A percentile compares a stretch with the other conserved stretches of the same genome.
Conservation (phyloP, 768 basidiomycete genomes). For the Phlegmacium glaucopus region DNA sequence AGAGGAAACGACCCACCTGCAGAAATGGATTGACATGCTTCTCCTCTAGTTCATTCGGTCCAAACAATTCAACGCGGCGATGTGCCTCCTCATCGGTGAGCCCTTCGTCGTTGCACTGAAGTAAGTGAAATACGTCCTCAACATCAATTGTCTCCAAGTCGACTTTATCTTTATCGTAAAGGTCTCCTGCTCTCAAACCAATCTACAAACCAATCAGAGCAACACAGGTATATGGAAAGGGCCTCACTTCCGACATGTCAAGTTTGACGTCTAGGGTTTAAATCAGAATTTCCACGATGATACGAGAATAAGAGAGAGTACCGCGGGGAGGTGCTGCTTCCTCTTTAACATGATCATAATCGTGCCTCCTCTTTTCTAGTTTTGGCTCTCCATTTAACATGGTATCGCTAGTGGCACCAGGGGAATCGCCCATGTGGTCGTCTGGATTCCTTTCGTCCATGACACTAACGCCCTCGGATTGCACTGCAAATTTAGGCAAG, state of each 20-base stretch:
- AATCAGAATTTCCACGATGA: constrained; percentile 14
- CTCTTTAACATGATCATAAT: constrained; percentile 82
- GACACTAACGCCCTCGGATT: no score
- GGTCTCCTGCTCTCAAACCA: constrained; percentile 85
- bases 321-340: constrained; percentile 62
- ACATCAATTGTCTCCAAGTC: constrained; percentile 96
- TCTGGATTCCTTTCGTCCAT: no score
- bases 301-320: constrained; percentile 26
- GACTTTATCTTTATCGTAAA: constrained; percentile 99
- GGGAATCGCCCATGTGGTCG: no score
- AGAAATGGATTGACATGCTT: constrained; percentile 91
- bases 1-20: constrained; percentile 46
- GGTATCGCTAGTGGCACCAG: no score
- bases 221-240: neutral
- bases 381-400: neutral
- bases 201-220: constrained; percentile 40
- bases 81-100: constrained; percentile 72
- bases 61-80: constrained; percentile 88
- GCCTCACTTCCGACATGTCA: constrained; percentile 70
- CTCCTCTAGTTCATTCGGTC: constrained; percentile 89
- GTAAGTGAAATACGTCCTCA: constrained; percentile 92
- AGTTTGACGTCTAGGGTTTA: constrained; percentile 66
- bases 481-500: no score
- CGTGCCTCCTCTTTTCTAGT: constrained; percentile 58
- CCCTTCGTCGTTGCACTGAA: constrained; percentile 85